Base-by-base conservation (phyloP, 768 basidiomycete genomes). In the Lentinus brumalis region DNA sequence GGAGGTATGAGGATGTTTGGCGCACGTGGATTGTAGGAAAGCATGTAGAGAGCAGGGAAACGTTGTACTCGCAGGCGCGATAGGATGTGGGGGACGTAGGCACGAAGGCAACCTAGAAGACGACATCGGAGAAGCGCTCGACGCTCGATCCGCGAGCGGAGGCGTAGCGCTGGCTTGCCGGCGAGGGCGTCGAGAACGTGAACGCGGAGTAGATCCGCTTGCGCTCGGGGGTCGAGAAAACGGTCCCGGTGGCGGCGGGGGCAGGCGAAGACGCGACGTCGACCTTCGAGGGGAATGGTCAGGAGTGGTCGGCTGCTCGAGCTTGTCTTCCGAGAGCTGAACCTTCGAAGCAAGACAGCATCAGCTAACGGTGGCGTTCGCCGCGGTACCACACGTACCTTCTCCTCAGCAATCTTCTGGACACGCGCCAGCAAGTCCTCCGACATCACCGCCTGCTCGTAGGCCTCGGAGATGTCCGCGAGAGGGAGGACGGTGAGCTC, bases 401-500 rank as follows among this genome's bases (percentile, higher is more conserved):
- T 56, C 18, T 44, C 29, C 44, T 50, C 49, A 56, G 50, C 18
- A 29, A n/a, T 51, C 57, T 46, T 52, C 29, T 46, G 14, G 8
- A 39, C 26, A 38, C n/a, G n/a, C 21, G 9, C 55, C 2, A 41
- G 52, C 26, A 56, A 35, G n/a, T 68, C 65, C n/a, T 59, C 59
- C 51, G 67, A 49, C 18, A 59, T 46, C 29, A 63, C 35, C 21
- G 66, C 59, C 53, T 69, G 62, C 50, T 86, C 86, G 69, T 88
- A 91, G 0, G 91, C 91, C 62, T 82, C 44, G 80, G 73, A 87
- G 50, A 92, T 85, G 71, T 92, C 90, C 40, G 91, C 91, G 65
- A 92, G 73, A 46, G 91, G 91, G 67, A 82, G 77, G 64, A 92
- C 90, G 5, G 90, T 92, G 64, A 92, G 70, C 67, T 91, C 90